Conservation (phyloP, 202 grass and related monocot genomes). For the Carex arenaria region DNA sequence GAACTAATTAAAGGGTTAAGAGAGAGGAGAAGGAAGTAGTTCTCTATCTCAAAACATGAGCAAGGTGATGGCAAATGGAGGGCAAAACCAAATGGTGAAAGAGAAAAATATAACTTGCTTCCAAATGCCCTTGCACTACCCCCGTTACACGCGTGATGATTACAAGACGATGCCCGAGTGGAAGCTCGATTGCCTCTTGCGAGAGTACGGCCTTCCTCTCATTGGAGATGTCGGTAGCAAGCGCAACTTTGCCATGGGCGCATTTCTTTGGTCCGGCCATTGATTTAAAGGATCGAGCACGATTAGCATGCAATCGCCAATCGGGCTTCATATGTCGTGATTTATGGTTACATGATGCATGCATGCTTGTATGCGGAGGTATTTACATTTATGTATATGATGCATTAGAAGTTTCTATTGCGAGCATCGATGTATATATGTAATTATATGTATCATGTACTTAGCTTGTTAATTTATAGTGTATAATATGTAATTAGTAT, state of each 20-base stretch:
- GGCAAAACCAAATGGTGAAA: slow-evolving; percentile 9
- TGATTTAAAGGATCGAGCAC: neutral
- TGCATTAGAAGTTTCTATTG: neutral
- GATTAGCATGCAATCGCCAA: neutral
- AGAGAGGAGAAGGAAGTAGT: neutral
- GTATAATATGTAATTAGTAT: neutral
- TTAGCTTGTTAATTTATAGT: neutral
- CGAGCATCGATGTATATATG: neutral
- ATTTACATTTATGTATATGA: neutral
- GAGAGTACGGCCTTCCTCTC: slow-evolving; percentile 61
- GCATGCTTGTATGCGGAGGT: neutral
- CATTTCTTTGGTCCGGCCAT: slow-evolving; percentile 57
- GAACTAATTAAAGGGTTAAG: neutral
- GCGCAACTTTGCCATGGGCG: slow-evolving; percentile 63
- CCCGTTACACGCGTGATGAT: slow-evolving; percentile 50
- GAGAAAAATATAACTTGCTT: slow-evolving; percentile 27
- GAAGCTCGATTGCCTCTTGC: slow-evolving; percentile 62
- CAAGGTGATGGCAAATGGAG: slow-evolving; percentile 4
- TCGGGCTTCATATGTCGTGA: neutral
- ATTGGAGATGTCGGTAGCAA: slow-evolving; percentile 34
- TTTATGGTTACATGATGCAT: neutral
- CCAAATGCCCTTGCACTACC: slow-evolving; percentile 78
- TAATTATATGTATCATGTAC: neutral
- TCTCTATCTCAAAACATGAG: slow-evolving; percentile 10
- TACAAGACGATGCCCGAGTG: slow-evolving; percentile 85